phyloP scores from a whole-genome alignment of 192 early-diverging fungal genomes.

The Neocallimastix lanati region DNA sequence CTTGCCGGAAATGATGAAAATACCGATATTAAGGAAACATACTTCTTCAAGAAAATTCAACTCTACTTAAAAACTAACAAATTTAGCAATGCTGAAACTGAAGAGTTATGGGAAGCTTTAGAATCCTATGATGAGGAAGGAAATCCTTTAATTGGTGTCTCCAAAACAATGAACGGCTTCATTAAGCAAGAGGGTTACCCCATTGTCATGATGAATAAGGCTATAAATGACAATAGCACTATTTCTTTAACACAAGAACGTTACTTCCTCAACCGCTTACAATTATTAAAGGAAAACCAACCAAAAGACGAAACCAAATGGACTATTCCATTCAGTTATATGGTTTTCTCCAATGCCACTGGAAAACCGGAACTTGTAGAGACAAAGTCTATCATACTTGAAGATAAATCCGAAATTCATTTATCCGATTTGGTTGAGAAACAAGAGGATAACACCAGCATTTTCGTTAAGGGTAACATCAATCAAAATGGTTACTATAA shows the following conservation, averaged over 20 bases:
- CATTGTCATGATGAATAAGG: neutral
- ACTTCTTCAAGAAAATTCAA: neutral
- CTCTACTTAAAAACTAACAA: neutral
- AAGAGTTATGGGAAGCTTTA: neutral
- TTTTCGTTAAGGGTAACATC: neutral
- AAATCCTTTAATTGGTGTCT: neutral
- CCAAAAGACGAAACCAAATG: neutral
- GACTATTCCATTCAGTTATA: neutral
- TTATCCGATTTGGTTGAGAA: too few relatives aligned
- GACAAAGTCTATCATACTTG: too few relatives aligned
- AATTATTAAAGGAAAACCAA: neutral
- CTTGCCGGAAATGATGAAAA: too few relatives aligned
- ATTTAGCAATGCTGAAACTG: neutral
- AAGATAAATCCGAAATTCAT: too few relatives aligned
- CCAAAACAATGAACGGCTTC: neutral
- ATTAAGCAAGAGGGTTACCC: neutral
- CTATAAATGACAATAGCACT: neutral
- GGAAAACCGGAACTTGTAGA: neutral
- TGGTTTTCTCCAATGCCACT: neutral
- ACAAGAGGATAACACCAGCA: too few relatives aligned
- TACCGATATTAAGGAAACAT: too few relatives aligned
- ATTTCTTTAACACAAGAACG: neutral
- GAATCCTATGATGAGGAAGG: neutral
- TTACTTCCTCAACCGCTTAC: neutral
- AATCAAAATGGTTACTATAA: neutral